These are phyloP conservation scores for Leccinum truebloodii DNA, from an alignment of 768 basidiomycete species.

Conservation along the genomic window DNA sequence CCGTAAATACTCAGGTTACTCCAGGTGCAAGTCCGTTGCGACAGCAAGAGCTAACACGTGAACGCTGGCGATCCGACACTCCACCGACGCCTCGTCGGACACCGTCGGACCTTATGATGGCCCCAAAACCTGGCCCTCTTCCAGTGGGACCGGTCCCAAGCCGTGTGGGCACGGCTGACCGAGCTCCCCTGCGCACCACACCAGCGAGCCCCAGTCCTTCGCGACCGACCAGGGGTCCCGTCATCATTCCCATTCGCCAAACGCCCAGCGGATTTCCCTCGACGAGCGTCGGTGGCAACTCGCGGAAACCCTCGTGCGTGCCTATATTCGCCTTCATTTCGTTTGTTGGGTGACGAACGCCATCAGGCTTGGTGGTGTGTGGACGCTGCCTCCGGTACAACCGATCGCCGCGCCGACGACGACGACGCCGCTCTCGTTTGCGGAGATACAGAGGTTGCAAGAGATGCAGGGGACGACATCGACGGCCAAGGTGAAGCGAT, in stretches of 20 bases:
- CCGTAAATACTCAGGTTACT: neutral
- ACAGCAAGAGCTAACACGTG: slow-evolving; percentile 3
- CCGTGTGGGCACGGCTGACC: slow-evolving; percentile 8
- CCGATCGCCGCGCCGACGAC: slow-evolving; percentile 39
- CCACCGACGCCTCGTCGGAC: slow-evolving; percentile 12
- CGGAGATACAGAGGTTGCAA: slow-evolving; percentile 84
- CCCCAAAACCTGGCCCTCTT: slow-evolving; percentile 5
- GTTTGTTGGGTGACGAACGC: neutral
- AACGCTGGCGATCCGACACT: slow-evolving; percentile 8
- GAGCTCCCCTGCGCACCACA: slow-evolving; percentile 22
- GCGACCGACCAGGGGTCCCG: slow-evolving; percentile 51
- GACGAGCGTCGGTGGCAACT: slow-evolving; percentile 17
- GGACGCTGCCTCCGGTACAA: slow-evolving; percentile 59
- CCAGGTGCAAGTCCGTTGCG: neutral
- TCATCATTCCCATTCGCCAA: slow-evolving; percentile 62
- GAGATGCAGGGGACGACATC: slow-evolving; percentile 47
- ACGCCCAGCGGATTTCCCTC: slow-evolving; percentile 29
- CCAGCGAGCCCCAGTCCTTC: slow-evolving; percentile 28
- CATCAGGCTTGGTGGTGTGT: slow-evolving; percentile 47
- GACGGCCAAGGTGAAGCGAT: slow-evolving; percentile 53
- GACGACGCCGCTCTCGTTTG: slow-evolving; percentile 56
- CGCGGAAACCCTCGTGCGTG: slow-evolving; percentile 54
- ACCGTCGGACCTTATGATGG: slow-evolving; percentile 10
- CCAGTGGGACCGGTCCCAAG: neutral
- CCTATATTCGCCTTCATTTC: neutral